phyloP scores from a whole-genome alignment of 2,329 filamentous ascomycete species.

The Cryphonectria japonica region DNA sequence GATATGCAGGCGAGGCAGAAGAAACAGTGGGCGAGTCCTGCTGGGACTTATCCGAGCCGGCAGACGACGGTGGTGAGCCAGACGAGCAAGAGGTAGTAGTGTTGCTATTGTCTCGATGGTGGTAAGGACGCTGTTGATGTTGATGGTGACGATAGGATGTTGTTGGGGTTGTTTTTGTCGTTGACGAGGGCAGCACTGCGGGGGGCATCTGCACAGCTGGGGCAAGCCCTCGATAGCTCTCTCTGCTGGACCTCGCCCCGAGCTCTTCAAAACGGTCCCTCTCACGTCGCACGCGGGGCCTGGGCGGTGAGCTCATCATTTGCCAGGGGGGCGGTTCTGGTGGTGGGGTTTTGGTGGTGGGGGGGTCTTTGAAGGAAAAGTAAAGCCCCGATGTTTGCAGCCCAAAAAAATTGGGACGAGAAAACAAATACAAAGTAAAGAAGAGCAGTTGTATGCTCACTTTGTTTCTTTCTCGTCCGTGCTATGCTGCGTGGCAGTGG shows the following conservation, averaged over 20 bases:
- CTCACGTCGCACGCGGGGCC: constrained; percentile 27
- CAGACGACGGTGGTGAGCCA: background rate
- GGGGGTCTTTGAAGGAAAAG: background rate
- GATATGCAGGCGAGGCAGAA: constrained; percentile 12
- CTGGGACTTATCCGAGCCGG: background rate
- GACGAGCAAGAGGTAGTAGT: constrained; percentile 18
- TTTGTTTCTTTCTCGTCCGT: background rate
- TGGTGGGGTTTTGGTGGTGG: no score
- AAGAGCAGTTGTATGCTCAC: background rate
- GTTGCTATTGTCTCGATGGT: constrained; percentile 6
- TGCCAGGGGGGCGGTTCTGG: background rate
- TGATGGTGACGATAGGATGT: background rate
- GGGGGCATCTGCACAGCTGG: constrained; percentile 6
- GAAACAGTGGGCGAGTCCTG: constrained; percentile 7
- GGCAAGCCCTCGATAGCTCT: constrained; percentile 10
- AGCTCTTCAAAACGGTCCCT: constrained; percentile 25
- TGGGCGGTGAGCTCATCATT: constrained; percentile 25
- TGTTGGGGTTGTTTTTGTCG: background rate
- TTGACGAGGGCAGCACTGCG: background rate
- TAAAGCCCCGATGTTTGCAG: no score
- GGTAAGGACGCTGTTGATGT: background rate
- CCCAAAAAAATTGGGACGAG: no score
- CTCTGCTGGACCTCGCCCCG: constrained; percentile 11
- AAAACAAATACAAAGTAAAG: background rate
- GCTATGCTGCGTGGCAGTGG: background rate